phyloP scores from a whole-genome alignment of 106 monocot species.

The Dendrobium catenatum region DNA sequence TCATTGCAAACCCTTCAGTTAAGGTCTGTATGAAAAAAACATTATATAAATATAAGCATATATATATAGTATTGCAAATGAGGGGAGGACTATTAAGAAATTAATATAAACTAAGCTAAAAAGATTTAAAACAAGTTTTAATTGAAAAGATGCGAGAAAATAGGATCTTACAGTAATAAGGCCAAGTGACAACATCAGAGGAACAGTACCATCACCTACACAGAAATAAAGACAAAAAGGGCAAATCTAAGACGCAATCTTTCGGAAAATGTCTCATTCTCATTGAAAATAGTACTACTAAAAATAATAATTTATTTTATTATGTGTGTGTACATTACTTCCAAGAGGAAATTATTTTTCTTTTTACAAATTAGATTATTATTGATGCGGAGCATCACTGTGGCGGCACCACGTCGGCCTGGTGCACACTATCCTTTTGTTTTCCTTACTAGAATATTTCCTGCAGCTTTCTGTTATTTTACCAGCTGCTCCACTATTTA shows the following conservation, averaged over 20 bases:
- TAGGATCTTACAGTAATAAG: conserved; percentile 61
- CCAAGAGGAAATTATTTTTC: no score
- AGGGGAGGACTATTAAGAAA: background rate
- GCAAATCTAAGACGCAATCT: background rate
- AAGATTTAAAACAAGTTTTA: conserved; percentile 1
- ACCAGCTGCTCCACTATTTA: no score
- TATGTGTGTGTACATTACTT: no score
- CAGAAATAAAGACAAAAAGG: conserved; percentile 8
- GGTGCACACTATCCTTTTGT: no score
- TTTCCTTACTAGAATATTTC: no score
- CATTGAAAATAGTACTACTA: background rate
- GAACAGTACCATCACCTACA: conserved; percentile 86
- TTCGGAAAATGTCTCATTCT: background rate
- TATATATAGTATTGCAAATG: no score
- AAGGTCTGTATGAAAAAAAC: conserved; percentile 51
- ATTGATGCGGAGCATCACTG: no score
- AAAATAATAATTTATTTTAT: no score
- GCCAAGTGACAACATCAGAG: conserved; percentile 88
- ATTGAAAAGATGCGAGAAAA: background rate
- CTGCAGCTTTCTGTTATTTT: no score
- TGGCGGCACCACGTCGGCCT: no score
- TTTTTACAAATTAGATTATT: no score
- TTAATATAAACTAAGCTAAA: background rate
- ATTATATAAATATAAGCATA: background rate
- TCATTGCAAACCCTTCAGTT: conserved; percentile 83